Evolutionary conservation across 768 basidiomycete species (phyloP), one percentile per base, ranked within the genome.

Genomic region (Phaeotremella fagi): DNA sequence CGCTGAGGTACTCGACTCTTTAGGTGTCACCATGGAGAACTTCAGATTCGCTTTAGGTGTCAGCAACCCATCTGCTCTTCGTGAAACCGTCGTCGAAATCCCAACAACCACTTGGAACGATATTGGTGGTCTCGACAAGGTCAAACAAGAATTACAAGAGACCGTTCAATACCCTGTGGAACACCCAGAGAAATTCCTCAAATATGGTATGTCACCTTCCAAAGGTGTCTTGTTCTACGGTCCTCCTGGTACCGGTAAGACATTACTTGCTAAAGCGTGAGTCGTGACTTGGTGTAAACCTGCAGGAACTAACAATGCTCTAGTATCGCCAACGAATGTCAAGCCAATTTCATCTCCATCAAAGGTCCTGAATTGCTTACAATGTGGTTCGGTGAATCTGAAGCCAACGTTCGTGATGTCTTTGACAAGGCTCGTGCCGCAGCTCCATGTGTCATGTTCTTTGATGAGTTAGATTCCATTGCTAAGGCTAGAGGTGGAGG

Each of bases 341-440:
- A 98, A 74, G 94, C 95, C 78, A 99, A 98, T 81, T 98, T 98
- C 71, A 97, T 98, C 79, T 88, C 86, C 59, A 95, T 98, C 82
- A 99, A 99, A 85, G 94, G 95, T 61, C 94, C 94, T 58, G 95
- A 97, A 77, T 81, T 97, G 37, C 84, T 98, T 37, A 99, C 92
- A 4, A 98, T 98, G 94, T 99, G 95, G 91, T 98, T 99, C 77
- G 95, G 95, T 84, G 95, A 99, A 81, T 98, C 94, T 4, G 95
- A 99, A 79, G 95, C 94, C 61, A 99, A 99, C 70, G 95, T 99
- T 57, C 90, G 95, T 66, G 94, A 98, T 65, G 90, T 98, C 60
- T 99, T 99, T 77, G 95, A 99, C 82, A 98, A 98, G 78, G 95
- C 95, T 26, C 89, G 95, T 64, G 95, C 95, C 16, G 95, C 95